A percentile compares a stretch with the other conserved stretches of the same genome.
Evolutionary conservation across 352 stramenopile species (phyloP).

Genomic region (Pythium chondricola): DNA sequence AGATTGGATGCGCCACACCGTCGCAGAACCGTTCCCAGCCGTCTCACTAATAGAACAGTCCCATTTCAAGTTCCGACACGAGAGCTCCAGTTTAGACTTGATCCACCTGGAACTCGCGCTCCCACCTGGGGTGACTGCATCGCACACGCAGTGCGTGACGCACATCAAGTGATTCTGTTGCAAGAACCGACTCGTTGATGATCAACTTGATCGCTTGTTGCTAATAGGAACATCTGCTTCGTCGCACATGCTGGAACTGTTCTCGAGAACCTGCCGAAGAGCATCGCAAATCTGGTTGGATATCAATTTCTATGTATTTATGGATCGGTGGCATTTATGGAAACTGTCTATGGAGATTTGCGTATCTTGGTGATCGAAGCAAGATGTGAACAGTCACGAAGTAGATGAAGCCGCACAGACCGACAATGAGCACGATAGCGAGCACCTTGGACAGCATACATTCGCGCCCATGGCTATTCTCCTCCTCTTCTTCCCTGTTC

Average conservation of each 20-base stretch:
- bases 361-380: background rate
- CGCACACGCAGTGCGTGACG: background rate
- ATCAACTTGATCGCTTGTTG: background rate
- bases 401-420: slow-evolving; percentile 44
- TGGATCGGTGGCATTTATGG: slow-evolving; percentile 11
- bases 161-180: background rate
- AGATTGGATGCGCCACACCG: slow-evolving; percentile 4
- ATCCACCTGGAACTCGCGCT: slow-evolving; percentile 5
- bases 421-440: slow-evolving; percentile 25
- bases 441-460: slow-evolving; percentile 47
- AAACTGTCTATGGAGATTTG: background rate
- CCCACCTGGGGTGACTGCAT: background rate
- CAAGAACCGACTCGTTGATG: background rate
- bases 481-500: slow-evolving; percentile 1
- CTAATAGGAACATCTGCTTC: slow-evolving; percentile 17
- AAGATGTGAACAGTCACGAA: slow-evolving; percentile 25
- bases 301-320: slow-evolving; percentile 12
- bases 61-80: background rate
- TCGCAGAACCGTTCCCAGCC: slow-evolving; percentile 10
- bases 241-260: slow-evolving; percentile 13
- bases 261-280: background rate
- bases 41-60: slow-evolving; percentile 1
- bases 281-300: background rate
- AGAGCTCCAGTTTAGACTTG: background rate
- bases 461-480: slow-evolving; percentile 23